phyloP scores from a whole-genome alignment of 2,329 filamentous ascomycete species.

The Sporothrix phasma region DNA sequence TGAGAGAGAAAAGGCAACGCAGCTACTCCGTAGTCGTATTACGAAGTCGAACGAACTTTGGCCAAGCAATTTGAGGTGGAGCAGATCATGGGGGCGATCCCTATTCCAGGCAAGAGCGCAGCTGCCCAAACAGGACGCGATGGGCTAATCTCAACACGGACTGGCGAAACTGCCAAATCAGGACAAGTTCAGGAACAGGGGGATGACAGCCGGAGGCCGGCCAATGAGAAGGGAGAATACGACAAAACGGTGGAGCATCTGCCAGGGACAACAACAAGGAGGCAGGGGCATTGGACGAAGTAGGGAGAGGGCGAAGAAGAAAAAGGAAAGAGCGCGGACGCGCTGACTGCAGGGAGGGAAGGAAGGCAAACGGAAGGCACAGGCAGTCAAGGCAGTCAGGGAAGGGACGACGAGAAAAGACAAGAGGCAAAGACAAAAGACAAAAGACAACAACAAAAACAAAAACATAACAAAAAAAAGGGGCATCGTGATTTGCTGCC shows the following conservation, averaged over 20 bases:
- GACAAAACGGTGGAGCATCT: neutral
- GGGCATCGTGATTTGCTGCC: neutral
- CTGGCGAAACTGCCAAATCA: neutral
- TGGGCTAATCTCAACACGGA: neutral
- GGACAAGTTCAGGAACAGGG: conserved; percentile 14
- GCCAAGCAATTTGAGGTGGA: neutral
- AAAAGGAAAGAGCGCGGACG: too few relatives aligned
- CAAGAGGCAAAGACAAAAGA: neutral
- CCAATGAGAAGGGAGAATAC: neutral
- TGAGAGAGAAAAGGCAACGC: too few relatives aligned
- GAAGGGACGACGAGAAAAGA: too few relatives aligned
- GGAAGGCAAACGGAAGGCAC: too few relatives aligned
- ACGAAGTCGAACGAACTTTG: neutral
- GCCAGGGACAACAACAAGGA: neutral
- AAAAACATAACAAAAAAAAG: neutral
- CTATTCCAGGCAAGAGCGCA: conserved; percentile 4
- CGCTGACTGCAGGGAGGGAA: neutral
- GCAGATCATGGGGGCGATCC: conserved; percentile 2
- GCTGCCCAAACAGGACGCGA: neutral
- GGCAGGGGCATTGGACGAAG: too few relatives aligned
- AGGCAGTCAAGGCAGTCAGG: too few relatives aligned
- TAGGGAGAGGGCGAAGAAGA: too few relatives aligned
- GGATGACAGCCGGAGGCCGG: neutral
- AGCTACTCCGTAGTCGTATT: too few relatives aligned
- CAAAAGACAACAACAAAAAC: neutral